These are phyloP conservation scores for Solanum medicagineum DNA, from an alignment of 257 asterid species.

Conservation along the genomic window DNA sequence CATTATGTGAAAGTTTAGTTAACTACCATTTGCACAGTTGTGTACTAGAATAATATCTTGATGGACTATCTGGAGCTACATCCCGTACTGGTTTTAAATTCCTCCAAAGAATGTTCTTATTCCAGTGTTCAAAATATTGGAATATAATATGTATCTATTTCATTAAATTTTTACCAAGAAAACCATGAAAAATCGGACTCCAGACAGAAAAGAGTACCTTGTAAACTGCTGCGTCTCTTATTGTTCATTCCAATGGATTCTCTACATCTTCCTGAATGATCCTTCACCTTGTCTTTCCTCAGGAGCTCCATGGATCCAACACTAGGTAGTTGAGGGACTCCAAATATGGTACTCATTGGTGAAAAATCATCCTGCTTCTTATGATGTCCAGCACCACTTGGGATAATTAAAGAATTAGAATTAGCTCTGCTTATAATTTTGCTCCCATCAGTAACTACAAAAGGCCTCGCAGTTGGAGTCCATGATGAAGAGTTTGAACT, in stretches of 20 bases:
- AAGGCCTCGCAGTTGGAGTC: conserved; percentile 35
- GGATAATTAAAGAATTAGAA: conserved; percentile 13
- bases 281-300: conserved; percentile 18
- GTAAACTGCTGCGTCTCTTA: conserved; percentile 19
- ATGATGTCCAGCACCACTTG: conserved; percentile 5
- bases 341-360: conserved; percentile 10
- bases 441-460: conserved; percentile 47
- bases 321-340: conserved; percentile 52
- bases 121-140: neutral
- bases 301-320: conserved; percentile 12
- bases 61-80: neutral
- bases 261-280: conserved; percentile 7
- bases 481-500: conserved; percentile 12
- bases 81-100: neutral
- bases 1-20: neutral
- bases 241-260: conserved; percentile 1
- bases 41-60: neutral
- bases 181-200: conserved; percentile 36
- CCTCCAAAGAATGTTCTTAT: neutral
- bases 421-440: conserved; percentile 28
- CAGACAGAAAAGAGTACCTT: conserved; percentile 19
- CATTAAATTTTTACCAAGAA: neutral
- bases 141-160: neutral
- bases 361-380: conserved; percentile 5
- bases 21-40: neutral